A percentile compares a stretch with the other conserved stretches of the same genome.
phyloP scores from a whole-genome alignment of 2,329 filamentous ascomycete genomes.

The Paracorniculantispora psalliotae region DNA sequence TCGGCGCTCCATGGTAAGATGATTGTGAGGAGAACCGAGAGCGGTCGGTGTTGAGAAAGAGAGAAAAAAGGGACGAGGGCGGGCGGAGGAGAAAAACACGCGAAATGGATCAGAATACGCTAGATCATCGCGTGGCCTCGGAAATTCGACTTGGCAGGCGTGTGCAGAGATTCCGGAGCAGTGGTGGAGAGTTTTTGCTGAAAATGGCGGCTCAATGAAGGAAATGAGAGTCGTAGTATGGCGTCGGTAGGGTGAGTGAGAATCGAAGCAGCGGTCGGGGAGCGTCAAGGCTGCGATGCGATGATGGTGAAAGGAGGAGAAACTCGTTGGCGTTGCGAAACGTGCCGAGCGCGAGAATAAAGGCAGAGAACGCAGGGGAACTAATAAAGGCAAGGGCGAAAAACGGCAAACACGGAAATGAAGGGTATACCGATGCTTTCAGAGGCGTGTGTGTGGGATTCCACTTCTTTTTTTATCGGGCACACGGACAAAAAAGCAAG shows the following conservation, averaged over 20 bases:
- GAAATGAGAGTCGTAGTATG: background rate
- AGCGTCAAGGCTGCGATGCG: background rate
- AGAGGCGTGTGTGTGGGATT: background rate
- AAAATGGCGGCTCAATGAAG: background rate
- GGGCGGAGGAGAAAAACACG: background rate
- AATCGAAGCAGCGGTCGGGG: background rate
- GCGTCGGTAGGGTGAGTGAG: background rate
- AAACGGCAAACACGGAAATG: conserved; percentile 17
- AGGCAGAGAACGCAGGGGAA: conserved; percentile 11
- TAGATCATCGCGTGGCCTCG: conserved; percentile 14
- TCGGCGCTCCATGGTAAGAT: conserved; percentile 9
- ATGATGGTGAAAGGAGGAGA: background rate
- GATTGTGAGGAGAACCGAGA: background rate
- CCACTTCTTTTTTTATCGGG: conserved; percentile 9
- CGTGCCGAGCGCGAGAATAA: background rate
- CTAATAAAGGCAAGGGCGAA: conserved; percentile 15
- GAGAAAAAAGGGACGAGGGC: background rate
- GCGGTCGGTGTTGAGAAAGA: background rate
- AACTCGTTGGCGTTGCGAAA: background rate
- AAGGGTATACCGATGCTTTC: background rate
- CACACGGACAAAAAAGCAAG: background rate
- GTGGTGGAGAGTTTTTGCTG: too few relatives aligned
- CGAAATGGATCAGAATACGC: conserved; percentile 1
- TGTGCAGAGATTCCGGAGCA: background rate
- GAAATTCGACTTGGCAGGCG: background rate